Evolutionary conservation across 345 rosid species (phyloP), one percentile per base, ranked within the genome.

Genomic region (Hibiscus tridactylites): DNA sequence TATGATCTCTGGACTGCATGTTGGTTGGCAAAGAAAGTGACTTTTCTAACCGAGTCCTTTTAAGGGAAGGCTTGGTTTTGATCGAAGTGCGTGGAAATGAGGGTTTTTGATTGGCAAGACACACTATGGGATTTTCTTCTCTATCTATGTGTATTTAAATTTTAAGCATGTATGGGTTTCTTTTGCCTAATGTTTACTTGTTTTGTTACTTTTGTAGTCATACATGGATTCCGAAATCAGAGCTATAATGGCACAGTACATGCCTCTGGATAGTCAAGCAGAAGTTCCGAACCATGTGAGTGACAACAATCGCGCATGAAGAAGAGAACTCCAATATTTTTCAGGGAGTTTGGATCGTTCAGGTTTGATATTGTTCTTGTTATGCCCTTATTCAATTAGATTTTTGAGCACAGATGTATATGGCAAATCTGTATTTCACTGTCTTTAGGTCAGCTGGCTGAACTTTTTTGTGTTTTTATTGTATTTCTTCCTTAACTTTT

Each of bases 191-290:
- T 52, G 31, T 28, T 52, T 39, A 54, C 57, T 62, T 24, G 19
- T 54, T 9, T 49, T 76, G 7, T 68, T 35, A 39, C 60, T 52
- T 52, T 57, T 75, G 80, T 88, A 93, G 98, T 86, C 84, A 37
- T 91, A 93, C 91, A 93, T 93, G 98, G 97, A 93, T 82, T 91
- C 97, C 0, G 98, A 93, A 83, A 93, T 93, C 74, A 86, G 98
- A 79, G 97, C 97, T 15, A 93, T 93, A 71, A 91, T 93, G 98
- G 93, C 98, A 29, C 98, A 93, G 79, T 93, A 93, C 80, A 93
- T 93, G 98, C 98, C 98, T 28, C 81, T 91, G 49, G 97, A 93
- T 44, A 90, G 92, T 78, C 98, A 91, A 74, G 71, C 86, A 0
- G 98, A 87, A 81, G 83, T 83, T 60, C 91, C 81, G 1, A 89